phyloP scores from a whole-genome alignment of 2,329 filamentous ascomycete species.

The Colletotrichum somersetense region DNA sequence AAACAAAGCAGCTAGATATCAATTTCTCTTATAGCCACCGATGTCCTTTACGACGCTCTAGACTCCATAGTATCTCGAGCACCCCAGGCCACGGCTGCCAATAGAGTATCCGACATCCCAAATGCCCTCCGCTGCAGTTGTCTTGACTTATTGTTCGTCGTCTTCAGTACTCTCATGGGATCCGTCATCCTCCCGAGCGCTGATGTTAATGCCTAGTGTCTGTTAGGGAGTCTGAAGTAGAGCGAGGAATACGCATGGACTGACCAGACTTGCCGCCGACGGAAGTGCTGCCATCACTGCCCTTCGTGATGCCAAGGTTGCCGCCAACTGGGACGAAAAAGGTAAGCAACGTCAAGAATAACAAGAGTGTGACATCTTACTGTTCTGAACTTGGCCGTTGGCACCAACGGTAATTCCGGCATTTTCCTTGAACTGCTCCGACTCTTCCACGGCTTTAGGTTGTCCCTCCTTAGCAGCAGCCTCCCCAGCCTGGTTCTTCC shows the following conservation, averaged over 20 bases:
- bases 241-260: neutral
- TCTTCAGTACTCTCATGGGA: slow-evolving; percentile 9
- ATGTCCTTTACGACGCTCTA: no score
- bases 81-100: neutral
- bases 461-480: slow-evolving; percentile 15
- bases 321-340: slow-evolving; percentile 17
- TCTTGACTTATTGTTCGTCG: slow-evolving; percentile 9
- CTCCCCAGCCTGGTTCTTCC: neutral
- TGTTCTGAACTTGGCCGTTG: slow-evolving; percentile 26
- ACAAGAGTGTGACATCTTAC: neutral
- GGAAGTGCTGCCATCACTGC: slow-evolving; percentile 36
- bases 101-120: neutral
- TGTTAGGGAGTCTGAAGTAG: neutral
- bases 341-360: neutral
- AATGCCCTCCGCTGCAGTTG: neutral
- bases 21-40: no score
- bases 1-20: no score
- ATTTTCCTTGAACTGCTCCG: slow-evolving; percentile 37
- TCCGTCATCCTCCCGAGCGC: slow-evolving; percentile 3
- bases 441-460: slow-evolving; percentile 33
- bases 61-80: neutral
- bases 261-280: slow-evolving; percentile 38
- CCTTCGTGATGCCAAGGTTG: slow-evolving; percentile 37
- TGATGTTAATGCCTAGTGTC: slow-evolving; percentile 27
- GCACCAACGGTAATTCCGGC: slow-evolving; percentile 29